Evolutionary conservation across 2,329 filamentous ascomycete genomes (phyloP), one percentile per base, ranked within the genome.

Genomic region (Penicillium fuscoglaucum): DNA sequence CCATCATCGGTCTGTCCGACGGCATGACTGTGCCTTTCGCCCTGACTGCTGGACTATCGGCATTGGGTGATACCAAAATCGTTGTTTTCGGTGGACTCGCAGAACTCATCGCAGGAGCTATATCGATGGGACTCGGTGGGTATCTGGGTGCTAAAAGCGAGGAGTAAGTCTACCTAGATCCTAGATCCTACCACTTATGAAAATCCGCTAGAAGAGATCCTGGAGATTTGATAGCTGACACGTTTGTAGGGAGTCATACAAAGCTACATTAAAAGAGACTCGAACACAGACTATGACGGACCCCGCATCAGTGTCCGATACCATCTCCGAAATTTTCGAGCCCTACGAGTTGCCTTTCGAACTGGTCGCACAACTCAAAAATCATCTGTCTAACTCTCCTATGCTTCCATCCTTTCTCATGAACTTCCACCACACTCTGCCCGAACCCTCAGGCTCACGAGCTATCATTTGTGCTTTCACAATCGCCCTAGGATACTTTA

Each of bases 11-110:
- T 53, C 86, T 92, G 66, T 87, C 89, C 0, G 90, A 93, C 69
- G 90, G 90, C 17, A 81, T 93, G 65, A 93, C 90, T 0, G 90
- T 93, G 0, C 90, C 90, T 0, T 93, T 93, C 66, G 90, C 90
- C 17, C 79, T 93, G 39, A 91, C 88, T 0, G 90, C 90, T 0
- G 90, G 90, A 15, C 80, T 93, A 52, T 76, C 72, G 8, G 77
- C 77, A 2, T 78, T 89, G 46, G 86, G 86, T n/a, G 80, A 84
- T 70, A 86, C 85, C 33, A 83, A 81, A 49, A 82, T 88, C 4
- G 87, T 89, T 63, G 84, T 93, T 58, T 85, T 89, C 62, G 89
- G 87, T 52, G 89, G 89, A 7, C 78, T 90, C 31, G 89, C 89
- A 5, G 89, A 92, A 77, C 81, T 92, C 49, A 88, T 90, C 70